These are phyloP conservation scores for Anthostomella pinea DNA, from an alignment of 2,329 filamentous ascomycete genomes.

Conservation along the genomic window DNA sequence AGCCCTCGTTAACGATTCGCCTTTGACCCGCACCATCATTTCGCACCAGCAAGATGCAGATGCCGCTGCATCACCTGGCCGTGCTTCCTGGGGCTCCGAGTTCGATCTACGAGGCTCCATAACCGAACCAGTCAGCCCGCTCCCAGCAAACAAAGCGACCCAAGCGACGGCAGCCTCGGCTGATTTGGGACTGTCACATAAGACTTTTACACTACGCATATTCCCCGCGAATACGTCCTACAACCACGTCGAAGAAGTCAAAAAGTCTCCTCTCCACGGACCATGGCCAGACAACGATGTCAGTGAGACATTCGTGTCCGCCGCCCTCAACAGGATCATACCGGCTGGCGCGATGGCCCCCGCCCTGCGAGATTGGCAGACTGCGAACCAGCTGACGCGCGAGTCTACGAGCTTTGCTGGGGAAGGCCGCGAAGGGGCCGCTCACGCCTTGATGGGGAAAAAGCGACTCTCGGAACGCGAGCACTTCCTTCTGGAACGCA, in stretches of 20 bases:
- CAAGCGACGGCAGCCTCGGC: slow-evolving; percentile 17
- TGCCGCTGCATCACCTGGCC: slow-evolving; percentile 5
- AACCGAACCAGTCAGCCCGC: slow-evolving; percentile 23
- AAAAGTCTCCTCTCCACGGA: slow-evolving; percentile 27
- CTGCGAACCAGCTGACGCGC: slow-evolving; percentile 26
- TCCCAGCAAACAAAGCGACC: slow-evolving; percentile 10
- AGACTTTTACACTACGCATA: slow-evolving; percentile 28
- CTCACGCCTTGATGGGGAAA: slow-evolving; percentile 20
- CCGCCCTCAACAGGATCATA: slow-evolving; percentile 24
- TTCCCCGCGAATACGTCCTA: slow-evolving; percentile 28
- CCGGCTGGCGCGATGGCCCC: slow-evolving; percentile 27
- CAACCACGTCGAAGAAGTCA: slow-evolving; percentile 24
- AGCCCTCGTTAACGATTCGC: slow-evolving; percentile 43
- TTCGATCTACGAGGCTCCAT: slow-evolving; percentile 23
- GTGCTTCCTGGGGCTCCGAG: slow-evolving; percentile 25
- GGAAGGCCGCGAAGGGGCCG: slow-evolving; percentile 23
- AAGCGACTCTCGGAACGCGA: slow-evolving; percentile 15
- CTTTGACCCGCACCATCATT: slow-evolving; percentile 44
- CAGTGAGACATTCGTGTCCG: slow-evolving; percentile 26
- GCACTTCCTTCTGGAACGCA: slow-evolving; percentile 23
- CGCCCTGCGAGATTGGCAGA: slow-evolving; percentile 32
- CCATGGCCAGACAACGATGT: slow-evolving; percentile 25
- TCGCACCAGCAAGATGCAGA: slow-evolving; percentile 14
- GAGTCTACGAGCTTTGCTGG: slow-evolving; percentile 22
- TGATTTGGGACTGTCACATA: slow-evolving; percentile 22